These are phyloP conservation scores for Populus euphratica DNA, from an alignment of 345 rosid genomes.

Conservation along the genomic window DNA sequence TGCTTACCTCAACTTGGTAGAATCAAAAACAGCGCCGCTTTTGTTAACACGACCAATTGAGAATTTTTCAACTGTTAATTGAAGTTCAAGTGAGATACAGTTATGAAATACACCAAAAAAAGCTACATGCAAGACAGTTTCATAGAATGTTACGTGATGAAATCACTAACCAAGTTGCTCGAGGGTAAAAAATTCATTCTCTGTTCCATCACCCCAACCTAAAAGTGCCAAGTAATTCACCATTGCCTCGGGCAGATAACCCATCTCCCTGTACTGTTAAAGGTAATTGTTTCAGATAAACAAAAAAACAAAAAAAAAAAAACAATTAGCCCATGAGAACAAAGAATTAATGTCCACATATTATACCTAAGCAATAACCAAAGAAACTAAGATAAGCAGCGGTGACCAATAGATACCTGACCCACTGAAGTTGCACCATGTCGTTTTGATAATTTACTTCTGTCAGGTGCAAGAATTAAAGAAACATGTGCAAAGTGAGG, in stretches of 20 bases:
- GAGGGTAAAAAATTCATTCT: conserved; percentile 85
- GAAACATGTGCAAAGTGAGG: conserved; percentile 91
- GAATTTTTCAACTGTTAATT: conserved; percentile 71
- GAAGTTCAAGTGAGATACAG: conserved; percentile 17
- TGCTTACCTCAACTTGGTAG: conserved; percentile 73
- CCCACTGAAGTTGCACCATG: conserved; percentile 98
- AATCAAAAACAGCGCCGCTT: conserved; percentile 83
- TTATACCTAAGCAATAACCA: conserved; percentile 5
- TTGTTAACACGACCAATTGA: conserved; percentile 79
- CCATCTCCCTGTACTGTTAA: conserved; percentile 86
- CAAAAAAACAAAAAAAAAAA: not conserved
- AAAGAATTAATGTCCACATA: not conserved
- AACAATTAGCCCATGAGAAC: not conserved
- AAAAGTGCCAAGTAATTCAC: conserved; percentile 88
- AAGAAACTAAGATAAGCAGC: conserved; percentile 3
- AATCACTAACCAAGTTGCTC: conserved; percentile 66
- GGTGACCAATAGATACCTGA: conserved; percentile 50
- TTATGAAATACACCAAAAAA: not conserved
- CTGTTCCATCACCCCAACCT: conserved; percentile 99
- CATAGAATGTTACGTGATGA: not conserved
- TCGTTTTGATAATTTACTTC: conserved; percentile 90
- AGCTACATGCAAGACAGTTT: not conserved
- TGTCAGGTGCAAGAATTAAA: conserved; percentile 88
- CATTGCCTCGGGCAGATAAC: conserved; percentile 89
- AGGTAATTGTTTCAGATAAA: not conserved